Conservation (phyloP, 2,329 filamentous ascomycete genomes). For the Colletotrichum camelliae region DNA sequence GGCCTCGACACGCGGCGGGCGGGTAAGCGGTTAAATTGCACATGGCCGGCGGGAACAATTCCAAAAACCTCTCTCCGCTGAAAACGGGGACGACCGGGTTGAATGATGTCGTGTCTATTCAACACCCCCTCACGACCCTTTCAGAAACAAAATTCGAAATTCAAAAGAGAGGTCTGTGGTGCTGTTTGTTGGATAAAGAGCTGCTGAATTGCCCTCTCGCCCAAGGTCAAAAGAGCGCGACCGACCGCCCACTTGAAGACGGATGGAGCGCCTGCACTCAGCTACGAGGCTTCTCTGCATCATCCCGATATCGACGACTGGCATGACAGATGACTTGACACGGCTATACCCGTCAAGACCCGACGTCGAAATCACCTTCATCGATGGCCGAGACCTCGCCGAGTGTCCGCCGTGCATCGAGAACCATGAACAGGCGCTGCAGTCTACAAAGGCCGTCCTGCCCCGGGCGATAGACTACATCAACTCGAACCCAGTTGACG, state of each 20-base stretch:
- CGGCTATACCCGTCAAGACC: background rate
- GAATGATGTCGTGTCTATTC: background rate
- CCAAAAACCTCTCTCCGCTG: background rate
- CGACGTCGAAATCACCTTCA: background rate
- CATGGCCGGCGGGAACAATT: background rate
- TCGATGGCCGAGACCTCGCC: background rate
- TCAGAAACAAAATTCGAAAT: background rate
- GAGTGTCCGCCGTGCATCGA: conserved; percentile 13
- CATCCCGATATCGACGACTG: conserved; percentile 11
- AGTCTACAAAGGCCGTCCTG: background rate
- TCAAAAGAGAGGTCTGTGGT: background rate
- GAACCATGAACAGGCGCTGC: background rate
- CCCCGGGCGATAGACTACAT: background rate
- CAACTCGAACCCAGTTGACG: background rate
- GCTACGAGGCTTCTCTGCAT: background rate
- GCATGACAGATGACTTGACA: conserved; percentile 1
- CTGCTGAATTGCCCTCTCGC: background rate
- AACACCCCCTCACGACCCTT: background rate
- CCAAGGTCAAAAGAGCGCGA: background rate
- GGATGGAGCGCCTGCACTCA: background rate
- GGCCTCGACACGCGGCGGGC: background rate
- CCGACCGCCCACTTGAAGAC: background rate
- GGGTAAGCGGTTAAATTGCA: conserved; percentile 12
- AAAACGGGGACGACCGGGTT: background rate
- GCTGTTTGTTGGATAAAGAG: background rate